Conservation (phyloP, 306 rosid species). For the Macrotyloma uniflorum region DNA sequence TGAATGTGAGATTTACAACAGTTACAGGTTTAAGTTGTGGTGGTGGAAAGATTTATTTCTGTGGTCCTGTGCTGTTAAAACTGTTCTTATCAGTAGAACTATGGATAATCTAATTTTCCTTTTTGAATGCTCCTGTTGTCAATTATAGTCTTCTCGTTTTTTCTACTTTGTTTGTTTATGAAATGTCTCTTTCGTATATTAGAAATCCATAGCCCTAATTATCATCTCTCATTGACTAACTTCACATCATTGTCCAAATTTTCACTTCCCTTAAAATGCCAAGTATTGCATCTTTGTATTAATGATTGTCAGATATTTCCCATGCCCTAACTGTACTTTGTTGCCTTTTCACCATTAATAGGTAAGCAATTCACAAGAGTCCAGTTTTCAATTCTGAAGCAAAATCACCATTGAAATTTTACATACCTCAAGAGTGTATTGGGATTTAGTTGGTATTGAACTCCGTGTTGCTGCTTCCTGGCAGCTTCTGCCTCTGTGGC, state of each 20-base stretch:
- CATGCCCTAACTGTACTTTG: slow-evolving; percentile 66
- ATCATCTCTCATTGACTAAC: slow-evolving; percentile 51
- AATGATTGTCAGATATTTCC: slow-evolving; percentile 84
- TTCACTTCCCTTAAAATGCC: slow-evolving; percentile 35
- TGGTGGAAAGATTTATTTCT: slow-evolving; percentile 29
- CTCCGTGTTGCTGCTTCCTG: slow-evolving; percentile 48
- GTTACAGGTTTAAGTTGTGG: neutral
- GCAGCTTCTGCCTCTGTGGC: slow-evolving; percentile 42
- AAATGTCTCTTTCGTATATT: slow-evolving; percentile 61
- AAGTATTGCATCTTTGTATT: slow-evolving; percentile 51
- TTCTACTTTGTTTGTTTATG: slow-evolving; percentile 52
- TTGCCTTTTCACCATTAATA: slow-evolving; percentile 65
- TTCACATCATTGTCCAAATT: slow-evolving; percentile 33
- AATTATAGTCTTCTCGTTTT: slow-evolving; percentile 50
- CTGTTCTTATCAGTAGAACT: slow-evolving; percentile 45
- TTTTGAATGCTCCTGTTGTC: slow-evolving; percentile 40
- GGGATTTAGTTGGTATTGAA: slow-evolving; percentile 49
- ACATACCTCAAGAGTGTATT: slow-evolving; percentile 41
- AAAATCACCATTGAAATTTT: slow-evolving; percentile 57
- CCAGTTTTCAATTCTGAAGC: slow-evolving; percentile 56
- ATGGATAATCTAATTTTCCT: slow-evolving; percentile 44
- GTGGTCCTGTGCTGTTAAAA: slow-evolving; percentile 65
- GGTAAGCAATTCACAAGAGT: slow-evolving; percentile 63
- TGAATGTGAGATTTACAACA: slow-evolving; percentile 35
- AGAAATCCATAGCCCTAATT: slow-evolving; percentile 54